These are phyloP conservation scores for Apiotrichum sp. DNA, from an alignment of 1,284 basidiomycete genomes.

Conservation along the genomic window DNA sequence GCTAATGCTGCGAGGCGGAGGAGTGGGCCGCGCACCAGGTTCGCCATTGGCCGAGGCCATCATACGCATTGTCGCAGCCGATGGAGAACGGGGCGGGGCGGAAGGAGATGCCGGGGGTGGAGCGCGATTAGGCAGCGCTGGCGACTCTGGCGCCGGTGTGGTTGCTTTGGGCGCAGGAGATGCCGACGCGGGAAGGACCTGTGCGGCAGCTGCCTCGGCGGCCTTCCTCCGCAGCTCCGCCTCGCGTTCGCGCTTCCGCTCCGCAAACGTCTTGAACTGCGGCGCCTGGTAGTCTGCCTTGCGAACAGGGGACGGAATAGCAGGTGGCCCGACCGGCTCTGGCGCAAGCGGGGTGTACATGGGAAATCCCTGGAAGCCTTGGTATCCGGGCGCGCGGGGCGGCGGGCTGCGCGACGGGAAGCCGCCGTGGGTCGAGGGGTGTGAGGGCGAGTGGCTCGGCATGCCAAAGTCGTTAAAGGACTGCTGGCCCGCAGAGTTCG, in stretches of 20 bases:
- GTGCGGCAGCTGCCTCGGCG: slow-evolving; percentile 8
- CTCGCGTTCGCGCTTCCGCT: slow-evolving; percentile 39
- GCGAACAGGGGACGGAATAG: background rate
- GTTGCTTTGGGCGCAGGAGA: background rate
- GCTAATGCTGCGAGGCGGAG: slow-evolving; percentile 2
- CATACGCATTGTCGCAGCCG: slow-evolving; percentile 1
- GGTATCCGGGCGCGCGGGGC: background rate
- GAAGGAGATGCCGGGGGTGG: background rate
- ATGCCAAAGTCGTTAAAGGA: background rate
- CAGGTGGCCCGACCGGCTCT: background rate
- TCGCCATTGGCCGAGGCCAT: background rate
- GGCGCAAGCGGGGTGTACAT: background rate
- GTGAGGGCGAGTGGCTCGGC: background rate
- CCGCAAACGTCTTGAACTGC: slow-evolving; percentile 43
- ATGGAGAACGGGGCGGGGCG: background rate
- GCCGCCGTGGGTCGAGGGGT: background rate
- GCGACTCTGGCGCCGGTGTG: too few relatives aligned
- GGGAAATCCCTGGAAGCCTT: background rate
- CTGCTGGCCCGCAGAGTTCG: background rate
- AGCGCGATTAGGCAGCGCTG: too few relatives aligned
- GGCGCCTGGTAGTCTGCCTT: slow-evolving; percentile 32
- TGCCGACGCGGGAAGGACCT: background rate
- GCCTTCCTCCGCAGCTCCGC: slow-evolving; percentile 14
- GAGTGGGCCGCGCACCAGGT: background rate
- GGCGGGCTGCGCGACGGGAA: background rate